phyloP scores from a whole-genome alignment of 2,329 filamentous ascomycete genomes.

The Orbilia oligospora region DNA sequence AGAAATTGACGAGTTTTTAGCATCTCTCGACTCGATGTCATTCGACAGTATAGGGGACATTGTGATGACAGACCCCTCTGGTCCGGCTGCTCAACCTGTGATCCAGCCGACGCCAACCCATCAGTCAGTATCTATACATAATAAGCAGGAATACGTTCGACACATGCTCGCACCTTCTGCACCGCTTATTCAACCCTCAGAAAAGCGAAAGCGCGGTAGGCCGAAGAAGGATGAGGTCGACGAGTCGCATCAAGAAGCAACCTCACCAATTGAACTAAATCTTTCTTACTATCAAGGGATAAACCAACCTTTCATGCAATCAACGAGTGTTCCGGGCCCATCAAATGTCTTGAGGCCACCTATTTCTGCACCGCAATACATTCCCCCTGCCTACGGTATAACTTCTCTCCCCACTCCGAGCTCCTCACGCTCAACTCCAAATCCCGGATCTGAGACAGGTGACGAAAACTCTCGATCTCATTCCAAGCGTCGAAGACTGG shows the following conservation, averaged over 20 bases:
- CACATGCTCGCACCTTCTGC: constrained; percentile 51
- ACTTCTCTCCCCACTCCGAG: not conserved
- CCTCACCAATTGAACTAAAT: not conserved
- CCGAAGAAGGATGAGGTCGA: constrained; percentile 58
- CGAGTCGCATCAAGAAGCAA: constrained; percentile 38
- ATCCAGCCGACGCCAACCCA: not conserved
- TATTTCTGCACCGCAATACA: not conserved
- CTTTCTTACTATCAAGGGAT: not conserved
- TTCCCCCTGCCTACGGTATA: not conserved
- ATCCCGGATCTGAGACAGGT: not conserved
- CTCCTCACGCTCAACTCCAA: not conserved
- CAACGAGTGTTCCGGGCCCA: not conserved
- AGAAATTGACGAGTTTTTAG: constrained; percentile 32
- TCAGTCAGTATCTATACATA: not conserved
- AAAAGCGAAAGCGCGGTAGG: constrained; percentile 52
- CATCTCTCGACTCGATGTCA: constrained; percentile 24
- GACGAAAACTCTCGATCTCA: not conserved
- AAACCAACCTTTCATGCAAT: not conserved
- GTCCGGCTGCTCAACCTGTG: not conserved
- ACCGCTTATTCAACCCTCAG: constrained; percentile 49
- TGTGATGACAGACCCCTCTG: not conserved
- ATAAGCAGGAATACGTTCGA: constrained; percentile 33
- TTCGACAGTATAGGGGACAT: constrained; percentile 23
- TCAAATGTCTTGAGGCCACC: not conserved
- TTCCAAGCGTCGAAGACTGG: constrained; percentile 30